Conservation (phyloP, 106 monocot genomes). For the Iris macrosiphon region DNA sequence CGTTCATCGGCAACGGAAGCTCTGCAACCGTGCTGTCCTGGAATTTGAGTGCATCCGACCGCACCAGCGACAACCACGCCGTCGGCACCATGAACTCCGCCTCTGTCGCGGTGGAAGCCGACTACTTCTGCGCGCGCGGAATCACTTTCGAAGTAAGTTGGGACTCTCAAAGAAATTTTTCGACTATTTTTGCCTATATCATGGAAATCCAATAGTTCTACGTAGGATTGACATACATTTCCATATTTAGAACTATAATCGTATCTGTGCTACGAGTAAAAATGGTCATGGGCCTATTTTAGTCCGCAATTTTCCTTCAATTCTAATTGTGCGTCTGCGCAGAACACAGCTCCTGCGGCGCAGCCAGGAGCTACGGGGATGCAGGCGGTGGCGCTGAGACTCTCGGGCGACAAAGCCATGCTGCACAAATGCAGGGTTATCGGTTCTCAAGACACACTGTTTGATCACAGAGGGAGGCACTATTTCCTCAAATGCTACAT, state of each 20-base stretch:
- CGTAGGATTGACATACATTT: too few relatives aligned
- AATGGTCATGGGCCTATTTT: too few relatives aligned
- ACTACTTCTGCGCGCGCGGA: slow-evolving; percentile 48
- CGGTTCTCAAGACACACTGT: slow-evolving; percentile 82
- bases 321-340: too few relatives aligned
- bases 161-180: too few relatives aligned
- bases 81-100: slow-evolving; percentile 50
- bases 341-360: slow-evolving; percentile 69
- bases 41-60: slow-evolving; percentile 41
- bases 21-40: slow-evolving; percentile 30
- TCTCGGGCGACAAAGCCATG: slow-evolving; percentile 80
- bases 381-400: slow-evolving; percentile 83
- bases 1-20: slow-evolving; percentile 34
- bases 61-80: slow-evolving; percentile 2
- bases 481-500: slow-evolving; percentile 64
- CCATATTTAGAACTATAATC: too few relatives aligned
- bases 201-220: too few relatives aligned
- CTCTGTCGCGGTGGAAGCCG: slow-evolving; percentile 40
- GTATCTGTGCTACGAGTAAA: too few relatives aligned
- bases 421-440: slow-evolving; percentile 50
- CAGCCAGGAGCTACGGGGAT: slow-evolving; percentile 53
- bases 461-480: slow-evolving; percentile 79
- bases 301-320: too few relatives aligned
- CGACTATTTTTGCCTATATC: too few relatives aligned
- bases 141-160: slow-evolving; percentile 47